phyloP scores from a whole-genome alignment of 23 red algal genomes.

The Gracilaria domingensis region DNA sequence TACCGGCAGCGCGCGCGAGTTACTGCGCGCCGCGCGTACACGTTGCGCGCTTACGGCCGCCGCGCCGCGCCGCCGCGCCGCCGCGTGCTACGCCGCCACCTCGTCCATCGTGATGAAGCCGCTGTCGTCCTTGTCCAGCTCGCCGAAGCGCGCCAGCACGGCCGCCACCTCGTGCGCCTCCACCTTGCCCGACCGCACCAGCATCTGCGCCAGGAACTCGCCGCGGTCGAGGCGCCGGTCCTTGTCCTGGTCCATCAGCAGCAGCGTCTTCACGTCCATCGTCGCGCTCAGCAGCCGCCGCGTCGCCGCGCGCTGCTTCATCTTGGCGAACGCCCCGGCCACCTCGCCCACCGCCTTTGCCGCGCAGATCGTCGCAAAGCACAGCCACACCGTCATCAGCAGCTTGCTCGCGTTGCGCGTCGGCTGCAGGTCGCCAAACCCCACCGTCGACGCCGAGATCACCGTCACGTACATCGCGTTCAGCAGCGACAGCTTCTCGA shows the following conservation, averaged over 20 bases:
- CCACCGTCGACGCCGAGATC: constrained; percentile 79
- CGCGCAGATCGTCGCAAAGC: constrained; percentile 74
- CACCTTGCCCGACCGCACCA: constrained; percentile 66
- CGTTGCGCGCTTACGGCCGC: not conserved
- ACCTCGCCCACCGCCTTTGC: constrained; percentile 76
- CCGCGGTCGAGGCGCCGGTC: constrained; percentile 55
- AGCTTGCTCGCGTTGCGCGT: constrained; percentile 36
- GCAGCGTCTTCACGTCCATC: constrained; percentile 44
- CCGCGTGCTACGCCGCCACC: not conserved
- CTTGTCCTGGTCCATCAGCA: constrained; percentile 62
- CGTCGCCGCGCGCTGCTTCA: constrained; percentile 56
- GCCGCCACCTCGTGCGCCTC: constrained; percentile 58
- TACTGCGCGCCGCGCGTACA: not conserved
- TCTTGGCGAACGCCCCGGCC: constrained; percentile 38
- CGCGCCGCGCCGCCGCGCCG: too few species aligned
- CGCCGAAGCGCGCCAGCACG: constrained; percentile 58
- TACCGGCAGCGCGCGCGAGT: not conserved
- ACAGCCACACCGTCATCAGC: constrained; percentile 80
- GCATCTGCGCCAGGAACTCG: constrained; percentile 71
- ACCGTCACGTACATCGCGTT: constrained; percentile 72
- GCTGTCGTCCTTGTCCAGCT: constrained; percentile 71
- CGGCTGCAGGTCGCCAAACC: constrained; percentile 78
- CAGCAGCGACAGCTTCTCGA: constrained; percentile 57
- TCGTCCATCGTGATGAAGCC: constrained; percentile 62
- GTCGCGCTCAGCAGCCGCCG: constrained; percentile 52